These are phyloP conservation scores for Clarkia xantiana DNA, from an alignment of 345 rosid species.

Conservation along the genomic window DNA sequence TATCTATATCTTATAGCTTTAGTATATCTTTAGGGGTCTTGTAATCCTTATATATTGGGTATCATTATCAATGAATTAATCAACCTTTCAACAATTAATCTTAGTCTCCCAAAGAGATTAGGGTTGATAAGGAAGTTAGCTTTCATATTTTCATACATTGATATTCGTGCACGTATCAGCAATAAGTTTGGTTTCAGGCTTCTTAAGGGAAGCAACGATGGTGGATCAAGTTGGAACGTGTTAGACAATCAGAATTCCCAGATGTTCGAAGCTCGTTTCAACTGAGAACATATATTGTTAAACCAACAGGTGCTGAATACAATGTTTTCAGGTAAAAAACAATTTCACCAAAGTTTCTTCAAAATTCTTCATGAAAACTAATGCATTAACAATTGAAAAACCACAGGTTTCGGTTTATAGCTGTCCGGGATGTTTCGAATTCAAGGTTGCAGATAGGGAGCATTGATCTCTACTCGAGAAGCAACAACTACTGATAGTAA, in stretches of 20 bases:
- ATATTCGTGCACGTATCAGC: no score
- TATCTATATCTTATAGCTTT: no score
- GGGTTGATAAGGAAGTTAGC: no score
- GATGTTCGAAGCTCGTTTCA: slow-evolving; percentile 46
- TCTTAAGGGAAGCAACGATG: slow-evolving; percentile 70
- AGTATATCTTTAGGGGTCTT: no score
- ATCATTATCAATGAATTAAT: no score
- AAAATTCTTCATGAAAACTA: not conserved
- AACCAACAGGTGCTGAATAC: slow-evolving; percentile 24
- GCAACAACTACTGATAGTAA: not conserved
- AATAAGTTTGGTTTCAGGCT: slow-evolving; percentile 32
- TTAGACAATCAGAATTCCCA: slow-evolving; percentile 49
- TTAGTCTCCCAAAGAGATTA: no score
- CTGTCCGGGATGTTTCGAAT: slow-evolving; percentile 38
- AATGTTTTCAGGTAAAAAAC: slow-evolving; percentile 60
- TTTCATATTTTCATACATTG: no score
- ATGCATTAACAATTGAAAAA: not conserved
- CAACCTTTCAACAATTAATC: no score
- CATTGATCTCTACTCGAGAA: slow-evolving; percentile 43
- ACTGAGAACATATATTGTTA: slow-evolving; percentile 38
- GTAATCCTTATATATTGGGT: no score
- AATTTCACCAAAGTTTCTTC: not conserved
- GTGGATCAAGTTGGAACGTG: slow-evolving; percentile 57
- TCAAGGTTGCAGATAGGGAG: slow-evolving; percentile 67
- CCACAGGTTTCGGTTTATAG: slow-evolving; percentile 55